Evolutionary conservation across 225 moss, liverwort and hornwort species (phyloP), one percentile per base, ranked within the genome.

Genomic region (Pleurozium schreberi): DNA sequence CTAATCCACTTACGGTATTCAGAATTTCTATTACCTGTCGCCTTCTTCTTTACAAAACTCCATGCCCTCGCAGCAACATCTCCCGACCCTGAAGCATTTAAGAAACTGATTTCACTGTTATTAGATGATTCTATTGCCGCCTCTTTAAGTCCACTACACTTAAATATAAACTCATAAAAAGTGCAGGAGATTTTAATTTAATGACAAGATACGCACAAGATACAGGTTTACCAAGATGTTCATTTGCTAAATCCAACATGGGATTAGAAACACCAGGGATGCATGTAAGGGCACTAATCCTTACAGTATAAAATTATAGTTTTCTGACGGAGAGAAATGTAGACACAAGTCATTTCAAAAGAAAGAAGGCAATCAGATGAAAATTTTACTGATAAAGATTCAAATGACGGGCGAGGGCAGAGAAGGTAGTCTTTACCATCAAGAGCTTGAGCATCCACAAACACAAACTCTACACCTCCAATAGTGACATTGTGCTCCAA

Each of bases 401-500:
- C 42, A 78, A 71, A 78, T 60, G 74, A 84, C 8, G 65, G 67
- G 58, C 61, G 38, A 31, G 75, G 28, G 53, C 66, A 88, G 70
- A 88, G 83, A 63, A 90, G 55, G 84, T 62, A 67, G 86, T 88
- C 85, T 63, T 94, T 94, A 96, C 96, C 96, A 96, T 94, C 95
- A 87, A 95, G 94, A 85, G 93, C 93, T 91, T 95, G 94, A 60
- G 96, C 94, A 94, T 96, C 95, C 77, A 94, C 94, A 88, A 95
- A 96, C 60, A 96, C 89, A 87, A 96, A 95, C 89, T 96, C 95
- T 57, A 93, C 92, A 80, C 94, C 89, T 90, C 95, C 95, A 82
- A 96, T 91, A 70, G 87, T 91, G 82, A 91, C 84, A 57, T 86
- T 93, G 83, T 92, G 93, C 86, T 96, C 93, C 87, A 91, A 83